Evolutionary conservation across 2,329 filamentous ascomycete genomes (phyloP).

Genomic region (Chaetomiaceae sp.): DNA sequence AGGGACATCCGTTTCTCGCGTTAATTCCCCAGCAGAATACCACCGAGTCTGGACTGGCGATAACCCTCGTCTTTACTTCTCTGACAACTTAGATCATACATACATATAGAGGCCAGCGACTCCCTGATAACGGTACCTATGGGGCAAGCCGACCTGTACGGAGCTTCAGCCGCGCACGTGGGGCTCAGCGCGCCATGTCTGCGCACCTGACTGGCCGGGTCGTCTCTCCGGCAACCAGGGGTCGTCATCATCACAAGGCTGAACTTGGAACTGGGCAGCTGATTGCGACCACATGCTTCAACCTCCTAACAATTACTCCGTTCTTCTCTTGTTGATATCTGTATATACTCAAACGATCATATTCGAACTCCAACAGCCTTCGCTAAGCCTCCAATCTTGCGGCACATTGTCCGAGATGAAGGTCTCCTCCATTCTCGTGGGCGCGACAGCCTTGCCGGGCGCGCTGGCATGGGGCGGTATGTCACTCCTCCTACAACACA

Average conservation of each 20-base stretch:
- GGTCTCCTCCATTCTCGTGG: slow-evolving; percentile 18
- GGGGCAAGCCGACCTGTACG: neutral
- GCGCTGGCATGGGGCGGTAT: slow-evolving; percentile 41
- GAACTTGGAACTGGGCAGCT: slow-evolving; percentile 1
- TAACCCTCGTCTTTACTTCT: too few species aligned
- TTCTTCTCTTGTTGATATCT: neutral
- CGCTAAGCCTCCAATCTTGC: neutral
- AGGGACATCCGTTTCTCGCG: too few species aligned
- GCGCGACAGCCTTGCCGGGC: slow-evolving; percentile 32
- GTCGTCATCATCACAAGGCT: too few species aligned
- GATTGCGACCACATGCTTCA: neutral
- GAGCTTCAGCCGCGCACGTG: neutral
- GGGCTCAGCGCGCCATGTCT: neutral
- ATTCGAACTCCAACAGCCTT: neutral
- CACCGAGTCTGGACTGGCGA: too few species aligned
- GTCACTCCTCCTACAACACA: slow-evolving; percentile 20
- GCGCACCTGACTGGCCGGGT: neutral
- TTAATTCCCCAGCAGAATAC: too few species aligned
- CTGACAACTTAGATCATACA: too few species aligned
- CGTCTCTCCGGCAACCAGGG: slow-evolving; percentile 7
- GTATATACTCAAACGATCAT: neutral
- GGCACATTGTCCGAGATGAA: slow-evolving; percentile 19
- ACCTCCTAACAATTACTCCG: neutral
- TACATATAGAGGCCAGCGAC: too few species aligned
- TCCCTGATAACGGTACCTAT: too few species aligned